Percentiles rank a stretch among this genome's conserved stretches.
Conservation (phyloP, 2,329 filamentous ascomycete species). For the Hymenoscyphus repandus region DNA sequence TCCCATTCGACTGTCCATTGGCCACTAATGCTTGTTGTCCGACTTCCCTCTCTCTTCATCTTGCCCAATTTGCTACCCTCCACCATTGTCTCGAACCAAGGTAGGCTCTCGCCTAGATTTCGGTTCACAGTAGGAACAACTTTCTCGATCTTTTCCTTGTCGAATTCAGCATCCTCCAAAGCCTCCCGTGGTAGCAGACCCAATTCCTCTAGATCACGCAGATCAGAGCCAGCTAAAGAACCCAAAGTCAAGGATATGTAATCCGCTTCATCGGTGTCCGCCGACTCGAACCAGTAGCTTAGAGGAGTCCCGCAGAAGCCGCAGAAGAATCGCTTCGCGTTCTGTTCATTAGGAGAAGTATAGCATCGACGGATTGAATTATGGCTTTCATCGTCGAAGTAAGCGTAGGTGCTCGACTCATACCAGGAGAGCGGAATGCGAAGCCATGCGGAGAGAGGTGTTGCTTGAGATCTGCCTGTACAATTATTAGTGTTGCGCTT, state of each 20-base stretch:
- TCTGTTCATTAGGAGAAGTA: slow-evolving; percentile 50
- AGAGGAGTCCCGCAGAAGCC: slow-evolving; percentile 87
- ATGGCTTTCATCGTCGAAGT: slow-evolving; percentile 73
- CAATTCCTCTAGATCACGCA: slow-evolving; percentile 67
- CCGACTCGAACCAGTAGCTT: slow-evolving; percentile 75
- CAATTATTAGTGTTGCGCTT: slow-evolving; percentile 3
- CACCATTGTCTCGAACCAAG: slow-evolving; percentile 82
- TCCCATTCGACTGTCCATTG: slow-evolving; percentile 74
- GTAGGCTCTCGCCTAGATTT: slow-evolving; percentile 49
- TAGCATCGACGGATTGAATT: slow-evolving; percentile 62
- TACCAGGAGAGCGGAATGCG: slow-evolving; percentile 80
- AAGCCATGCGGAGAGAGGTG: slow-evolving; percentile 74
- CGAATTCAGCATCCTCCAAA: slow-evolving; percentile 31
- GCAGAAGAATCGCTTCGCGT: slow-evolving; percentile 72
- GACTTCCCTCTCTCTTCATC: slow-evolving; percentile 55
- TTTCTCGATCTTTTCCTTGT: slow-evolving; percentile 20
- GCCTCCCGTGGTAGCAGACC: slow-evolving; percentile 58
- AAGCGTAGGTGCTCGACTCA: slow-evolving; percentile 67
- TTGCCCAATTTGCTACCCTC: slow-evolving; percentile 68
- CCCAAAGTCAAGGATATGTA: slow-evolving; percentile 80
- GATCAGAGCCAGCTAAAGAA: slow-evolving; percentile 65
- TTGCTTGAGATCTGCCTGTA: slow-evolving; percentile 61
- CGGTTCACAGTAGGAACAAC: slow-evolving; percentile 24
- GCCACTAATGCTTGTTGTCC: slow-evolving; percentile 53
- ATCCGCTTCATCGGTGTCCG: slow-evolving; percentile 66